Percentiles rank a stretch among this genome's conserved stretches.
Evolutionary conservation across 768 basidiomycete species (phyloP).

Genomic region (Phylloporus sp.): DNA sequence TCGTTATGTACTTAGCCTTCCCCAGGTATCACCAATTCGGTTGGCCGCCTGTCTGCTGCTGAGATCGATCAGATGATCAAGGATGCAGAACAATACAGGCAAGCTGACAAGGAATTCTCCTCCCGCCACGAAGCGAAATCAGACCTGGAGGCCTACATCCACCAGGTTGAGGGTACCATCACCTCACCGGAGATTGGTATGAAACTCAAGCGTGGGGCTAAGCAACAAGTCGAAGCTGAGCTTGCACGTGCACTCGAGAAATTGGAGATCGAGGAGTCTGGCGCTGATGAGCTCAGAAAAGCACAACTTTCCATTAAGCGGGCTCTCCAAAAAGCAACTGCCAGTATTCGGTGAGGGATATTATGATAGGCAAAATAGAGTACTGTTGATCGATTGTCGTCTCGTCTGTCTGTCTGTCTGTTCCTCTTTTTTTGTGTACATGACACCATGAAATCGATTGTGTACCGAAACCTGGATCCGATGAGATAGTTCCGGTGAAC

Average conservation of each 20-base stretch:
- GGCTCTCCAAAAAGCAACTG: slow-evolving; percentile 95
- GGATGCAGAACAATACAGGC: slow-evolving; percentile 95
- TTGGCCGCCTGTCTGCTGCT: slow-evolving; percentile 93
- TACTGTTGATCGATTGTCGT: slow-evolving; percentile 10
- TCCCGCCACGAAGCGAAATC: slow-evolving; percentile 97
- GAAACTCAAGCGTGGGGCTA: slow-evolving; percentile 98
- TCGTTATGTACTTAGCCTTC: slow-evolving; percentile 4
- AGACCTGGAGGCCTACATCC: slow-evolving; percentile 96
- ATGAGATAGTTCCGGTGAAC: background rate
- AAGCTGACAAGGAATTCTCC: slow-evolving; percentile 96
- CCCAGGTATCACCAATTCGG: slow-evolving; percentile 94
- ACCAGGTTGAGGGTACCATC: slow-evolving; percentile 95
- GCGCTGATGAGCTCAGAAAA: slow-evolving; percentile 93
- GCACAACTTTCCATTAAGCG: slow-evolving; percentile 94
- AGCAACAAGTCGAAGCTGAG: slow-evolving; percentile 92
- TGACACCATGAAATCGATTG: slow-evolving; percentile 15
- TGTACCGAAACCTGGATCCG: background rate
- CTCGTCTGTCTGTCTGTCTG: slow-evolving; percentile 15
- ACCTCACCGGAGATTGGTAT: slow-evolving; percentile 94
- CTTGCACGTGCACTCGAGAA: slow-evolving; percentile 98
- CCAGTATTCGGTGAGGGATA: slow-evolving; percentile 68
- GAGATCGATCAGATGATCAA: slow-evolving; percentile 99
- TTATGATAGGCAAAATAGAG: slow-evolving; percentile 15
- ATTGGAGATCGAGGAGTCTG: slow-evolving; percentile 94
- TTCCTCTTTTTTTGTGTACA: slow-evolving; percentile 7